Evolutionary conservation across 2,329 filamentous ascomycete genomes (phyloP).

Genomic region (Tolypocladium endophyticum): DNA sequence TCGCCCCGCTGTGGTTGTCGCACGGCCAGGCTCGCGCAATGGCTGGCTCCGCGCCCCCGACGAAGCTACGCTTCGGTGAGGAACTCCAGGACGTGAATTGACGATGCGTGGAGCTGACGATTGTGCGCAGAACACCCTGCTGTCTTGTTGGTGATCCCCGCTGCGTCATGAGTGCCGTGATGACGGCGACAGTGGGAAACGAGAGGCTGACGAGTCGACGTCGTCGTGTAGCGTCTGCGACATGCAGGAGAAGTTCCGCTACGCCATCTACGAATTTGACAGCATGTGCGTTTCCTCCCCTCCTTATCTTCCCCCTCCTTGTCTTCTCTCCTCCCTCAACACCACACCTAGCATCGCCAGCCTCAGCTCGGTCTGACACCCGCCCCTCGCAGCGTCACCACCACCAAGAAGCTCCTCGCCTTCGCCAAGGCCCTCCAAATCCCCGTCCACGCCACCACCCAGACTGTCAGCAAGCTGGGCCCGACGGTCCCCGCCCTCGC

Average conservation of each 20-base stretch:
- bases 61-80: conserved; percentile 23
- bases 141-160: conserved; percentile 33
- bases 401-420: conserved; percentile 57
- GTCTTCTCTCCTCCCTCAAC: neutral
- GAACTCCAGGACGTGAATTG: neutral
- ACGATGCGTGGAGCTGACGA: neutral
- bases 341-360: neutral
- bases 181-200: neutral
- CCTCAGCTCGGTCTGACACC: neutral
- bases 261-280: conserved; percentile 73
- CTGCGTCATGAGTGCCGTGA: neutral
- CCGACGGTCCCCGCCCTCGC: conserved; percentile 65
- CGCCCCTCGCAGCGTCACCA: conserved; percentile 42
- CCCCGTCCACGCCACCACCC: conserved; percentile 78
- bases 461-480: conserved; percentile 69
- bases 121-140: conserved; percentile 30
- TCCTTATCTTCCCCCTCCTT: conserved; percentile 2
- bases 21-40: conserved; percentile 1
- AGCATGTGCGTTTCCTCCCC: conserved; percentile 48
- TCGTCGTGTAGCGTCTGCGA: conserved; percentile 70
- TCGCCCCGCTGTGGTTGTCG: neutral
- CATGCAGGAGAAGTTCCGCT: conserved; percentile 85
- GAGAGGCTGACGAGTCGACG: neutral
- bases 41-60: conserved; percentile 1
- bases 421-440: conserved; percentile 57